Evolutionary conservation across 257 asterid species (phyloP).

Genomic region (Euphrasia confusa): DNA sequence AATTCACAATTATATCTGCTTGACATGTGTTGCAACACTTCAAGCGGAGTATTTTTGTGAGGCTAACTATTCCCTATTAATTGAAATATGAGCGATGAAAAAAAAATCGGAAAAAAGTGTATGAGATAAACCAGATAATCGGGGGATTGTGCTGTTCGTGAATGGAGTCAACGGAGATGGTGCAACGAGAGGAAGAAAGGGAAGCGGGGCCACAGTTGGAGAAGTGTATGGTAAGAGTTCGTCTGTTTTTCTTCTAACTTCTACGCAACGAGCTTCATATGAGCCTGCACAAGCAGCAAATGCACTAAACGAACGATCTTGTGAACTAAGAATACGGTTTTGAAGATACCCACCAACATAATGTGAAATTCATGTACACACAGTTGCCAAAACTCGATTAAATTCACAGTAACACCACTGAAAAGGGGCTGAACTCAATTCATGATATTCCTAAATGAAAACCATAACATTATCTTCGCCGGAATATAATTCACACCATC

Average conservation of each 20-base stretch:
- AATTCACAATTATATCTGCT: too few species aligned
- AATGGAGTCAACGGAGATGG: constrained; percentile 96
- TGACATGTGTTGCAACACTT: background rate
- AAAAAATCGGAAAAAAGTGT: background rate
- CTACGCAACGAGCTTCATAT: background rate
- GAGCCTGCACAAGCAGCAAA: constrained; percentile 44
- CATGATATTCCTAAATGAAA: constrained; percentile 25
- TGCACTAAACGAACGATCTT: background rate
- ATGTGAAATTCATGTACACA: background rate
- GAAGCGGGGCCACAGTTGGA: constrained; percentile 68
- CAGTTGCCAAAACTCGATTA: too few species aligned
- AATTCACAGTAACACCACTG: too few species aligned
- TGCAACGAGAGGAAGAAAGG: constrained; percentile 85
- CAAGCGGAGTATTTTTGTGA: background rate
- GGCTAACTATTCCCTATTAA: background rate
- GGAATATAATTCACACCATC: constrained; percentile 20
- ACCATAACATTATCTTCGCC: constrained; percentile 21
- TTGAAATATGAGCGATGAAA: constrained; percentile 10
- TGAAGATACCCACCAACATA: background rate
- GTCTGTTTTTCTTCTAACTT: constrained; percentile 38
- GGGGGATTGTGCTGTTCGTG: constrained; percentile 81
- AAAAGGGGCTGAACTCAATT: background rate
- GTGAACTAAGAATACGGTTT: too few species aligned
- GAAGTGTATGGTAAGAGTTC: constrained; percentile 56
- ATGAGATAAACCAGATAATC: constrained; percentile 71